Base-by-base conservation (phyloP, 257 asterid species). In the Petrea volubilis region DNA sequence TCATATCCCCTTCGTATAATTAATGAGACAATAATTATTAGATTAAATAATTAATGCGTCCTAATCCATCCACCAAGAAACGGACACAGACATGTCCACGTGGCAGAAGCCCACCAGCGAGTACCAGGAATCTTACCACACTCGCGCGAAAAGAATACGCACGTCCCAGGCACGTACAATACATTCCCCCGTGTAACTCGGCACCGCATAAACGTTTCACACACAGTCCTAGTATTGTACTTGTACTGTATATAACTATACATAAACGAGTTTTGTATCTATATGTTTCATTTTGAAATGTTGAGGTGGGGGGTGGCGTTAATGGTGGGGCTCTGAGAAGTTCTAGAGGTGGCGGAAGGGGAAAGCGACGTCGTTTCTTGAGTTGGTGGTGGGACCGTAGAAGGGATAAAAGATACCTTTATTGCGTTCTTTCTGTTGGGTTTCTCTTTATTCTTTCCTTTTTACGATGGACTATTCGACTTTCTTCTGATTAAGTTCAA, bases 381-480 rank as follows among this genome's bases (percentile, higher is more conserved):
- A 29, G 38, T 24, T 29, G 75, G 27, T 68, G 65, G 65, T 15
- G 40, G 13, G 23, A 33, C 8, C n/a, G n/a, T n/a, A 17, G 41
- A 56, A 18, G 27, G 15, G 61, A 38, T 57, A 17, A 21, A 34
- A 60, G 63, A 52, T 29, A 64, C 78, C 73, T 85, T 85, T 78
- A 11, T 57, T 81, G 82, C 85, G 78, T 79, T 87, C 75, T 69
- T 69, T 71, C 75, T 70, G 59, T 56, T 79, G 74, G 67, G 60
- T 77, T 74, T 73, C 76, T 77, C 77, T 67, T 81, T 76, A 79
- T 83, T 80, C 86, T 12, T 84, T 84, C 72, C 89, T 77, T 83
- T 84, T 67, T 53, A 3, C 1, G 17, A 17, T 24, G 58, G 44
- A 64, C 71, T 55, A 28, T 76, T 75, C 57, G 70, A 72, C 75